Evolutionary conservation across 2,329 filamentous ascomycete species (phyloP).

Genomic region (Alternaria brassicicola): DNA sequence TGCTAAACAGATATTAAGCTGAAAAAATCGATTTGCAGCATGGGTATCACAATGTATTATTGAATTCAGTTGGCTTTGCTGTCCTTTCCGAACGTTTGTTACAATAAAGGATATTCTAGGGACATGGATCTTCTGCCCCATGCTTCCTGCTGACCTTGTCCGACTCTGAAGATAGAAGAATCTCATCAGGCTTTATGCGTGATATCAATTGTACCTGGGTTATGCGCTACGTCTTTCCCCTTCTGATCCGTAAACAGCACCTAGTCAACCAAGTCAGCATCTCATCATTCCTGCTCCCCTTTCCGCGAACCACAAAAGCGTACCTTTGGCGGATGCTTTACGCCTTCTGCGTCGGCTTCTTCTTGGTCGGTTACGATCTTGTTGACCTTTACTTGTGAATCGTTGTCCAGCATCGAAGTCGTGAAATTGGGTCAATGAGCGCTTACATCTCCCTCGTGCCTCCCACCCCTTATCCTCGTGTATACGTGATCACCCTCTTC

Average conservation of each 20-base stretch:
- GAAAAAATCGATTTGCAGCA: not conserved
- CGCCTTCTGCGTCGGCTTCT: slow-evolving; percentile 46
- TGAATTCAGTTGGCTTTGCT: not conserved
- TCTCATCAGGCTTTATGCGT: slow-evolving; percentile 4
- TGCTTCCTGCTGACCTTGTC: not conserved
- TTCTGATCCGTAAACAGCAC: slow-evolving; percentile 51
- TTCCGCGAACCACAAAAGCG: not conserved
- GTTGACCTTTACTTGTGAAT: slow-evolving; percentile 37
- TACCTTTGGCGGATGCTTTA: slow-evolving; percentile 54
- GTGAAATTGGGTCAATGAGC: not conserved
- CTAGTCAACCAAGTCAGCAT: slow-evolving; percentile 20
- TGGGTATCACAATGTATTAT: not conserved
- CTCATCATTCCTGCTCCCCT: not conserved
- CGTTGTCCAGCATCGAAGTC: not conserved
- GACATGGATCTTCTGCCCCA: not conserved
- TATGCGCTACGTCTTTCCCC: slow-evolving; percentile 50
- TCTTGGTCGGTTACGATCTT: slow-evolving; percentile 46
- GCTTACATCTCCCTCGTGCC: slow-evolving; percentile 48
- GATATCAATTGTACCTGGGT: slow-evolving; percentile 44
- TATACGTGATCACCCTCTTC: slow-evolving; percentile 50
- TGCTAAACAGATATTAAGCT: not conserved
- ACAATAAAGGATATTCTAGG: not conserved
- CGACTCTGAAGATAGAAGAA: not conserved
- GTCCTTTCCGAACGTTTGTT: not conserved
- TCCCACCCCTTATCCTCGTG: slow-evolving; percentile 50